Evolutionary conservation across 2,329 filamentous ascomycete genomes (phyloP).

Genomic region (Trichoderma koningii): DNA sequence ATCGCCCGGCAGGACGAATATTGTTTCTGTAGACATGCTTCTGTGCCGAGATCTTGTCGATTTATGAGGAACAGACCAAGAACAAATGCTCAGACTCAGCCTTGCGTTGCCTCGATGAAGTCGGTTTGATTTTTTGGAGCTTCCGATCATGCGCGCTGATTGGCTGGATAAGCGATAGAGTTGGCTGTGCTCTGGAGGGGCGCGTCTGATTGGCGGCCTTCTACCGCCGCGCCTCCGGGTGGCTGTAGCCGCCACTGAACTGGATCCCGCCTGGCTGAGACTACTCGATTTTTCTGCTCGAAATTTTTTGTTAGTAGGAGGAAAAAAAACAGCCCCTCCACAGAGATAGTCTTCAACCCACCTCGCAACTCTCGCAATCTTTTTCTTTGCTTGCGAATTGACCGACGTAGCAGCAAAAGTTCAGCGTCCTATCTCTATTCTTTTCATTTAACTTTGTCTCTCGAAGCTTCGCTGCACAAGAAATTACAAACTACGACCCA

Average conservation of each 20-base stretch:
- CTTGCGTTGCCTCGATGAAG: conserved; percentile 6
- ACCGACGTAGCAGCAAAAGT: not conserved
- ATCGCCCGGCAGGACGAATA: conserved; percentile 81
- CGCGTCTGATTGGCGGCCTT: not conserved
- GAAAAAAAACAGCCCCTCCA: conserved; percentile 24
- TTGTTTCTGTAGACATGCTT: conserved; percentile 58
- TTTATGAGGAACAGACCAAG: not conserved
- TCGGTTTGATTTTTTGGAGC: conserved; percentile 12
- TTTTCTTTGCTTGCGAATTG: conserved; percentile 6
- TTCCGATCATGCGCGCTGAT: not conserved
- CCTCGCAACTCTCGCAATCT: conserved; percentile 1
- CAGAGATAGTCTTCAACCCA: not conserved
- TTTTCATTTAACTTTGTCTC: not conserved
- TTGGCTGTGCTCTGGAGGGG: not conserved
- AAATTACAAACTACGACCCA: conserved; percentile 23
- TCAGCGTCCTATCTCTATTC: not conserved
- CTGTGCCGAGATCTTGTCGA: not conserved
- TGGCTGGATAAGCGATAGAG: conserved; percentile 19
- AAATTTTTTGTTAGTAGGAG: conserved; percentile 24
- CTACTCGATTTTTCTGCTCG: conserved; percentile 3
- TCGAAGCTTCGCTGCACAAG: not conserved
- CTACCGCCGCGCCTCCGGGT: conserved; percentile 15
- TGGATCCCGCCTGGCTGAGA: not conserved
- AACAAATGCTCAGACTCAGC: conserved; percentile 11
- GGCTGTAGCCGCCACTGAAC: not conserved